Percentiles rank a stretch among this genome's conserved stretches.
phyloP scores from a whole-genome alignment of 306 rosid species.

The Glycine latifolia region DNA sequence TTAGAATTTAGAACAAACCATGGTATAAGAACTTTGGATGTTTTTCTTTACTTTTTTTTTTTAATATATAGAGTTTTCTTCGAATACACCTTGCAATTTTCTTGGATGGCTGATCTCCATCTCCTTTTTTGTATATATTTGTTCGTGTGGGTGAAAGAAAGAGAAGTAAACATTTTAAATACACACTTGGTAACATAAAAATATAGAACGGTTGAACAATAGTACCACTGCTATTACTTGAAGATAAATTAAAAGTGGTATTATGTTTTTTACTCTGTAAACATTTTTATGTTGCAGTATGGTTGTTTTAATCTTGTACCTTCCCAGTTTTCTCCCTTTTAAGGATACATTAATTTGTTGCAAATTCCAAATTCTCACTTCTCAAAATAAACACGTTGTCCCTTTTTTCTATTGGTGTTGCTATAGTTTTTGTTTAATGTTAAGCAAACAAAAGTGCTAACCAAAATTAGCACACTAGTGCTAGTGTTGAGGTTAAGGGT shows the following conservation, averaged over 20 bases:
- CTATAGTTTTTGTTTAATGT: not conserved
- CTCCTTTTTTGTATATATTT: conserved; percentile 5
- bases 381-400: not conserved
- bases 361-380: not conserved
- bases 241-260: too few species aligned
- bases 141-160: not conserved
- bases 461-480: not conserved
- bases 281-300: not conserved
- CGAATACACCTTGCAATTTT: not conserved
- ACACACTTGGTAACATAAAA: conserved; percentile 25
- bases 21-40: conserved; percentile 35
- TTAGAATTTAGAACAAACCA: conserved; percentile 29
- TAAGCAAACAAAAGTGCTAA: not conserved
- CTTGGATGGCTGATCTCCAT: not conserved
- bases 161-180: not conserved
- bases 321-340: not conserved
- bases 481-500: not conserved
- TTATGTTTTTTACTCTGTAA: too few species aligned
- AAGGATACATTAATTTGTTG: not conserved
- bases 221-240: not conserved
- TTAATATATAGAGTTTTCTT: not conserved
- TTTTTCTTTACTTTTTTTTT: not conserved
- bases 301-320: not conserved
- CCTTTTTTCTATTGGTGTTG: not conserved
- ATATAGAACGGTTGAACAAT: not conserved